Conservation (phyloP, 2,329 filamentous ascomycete genomes). For the Pseudogymnoascus pannorum region DNA sequence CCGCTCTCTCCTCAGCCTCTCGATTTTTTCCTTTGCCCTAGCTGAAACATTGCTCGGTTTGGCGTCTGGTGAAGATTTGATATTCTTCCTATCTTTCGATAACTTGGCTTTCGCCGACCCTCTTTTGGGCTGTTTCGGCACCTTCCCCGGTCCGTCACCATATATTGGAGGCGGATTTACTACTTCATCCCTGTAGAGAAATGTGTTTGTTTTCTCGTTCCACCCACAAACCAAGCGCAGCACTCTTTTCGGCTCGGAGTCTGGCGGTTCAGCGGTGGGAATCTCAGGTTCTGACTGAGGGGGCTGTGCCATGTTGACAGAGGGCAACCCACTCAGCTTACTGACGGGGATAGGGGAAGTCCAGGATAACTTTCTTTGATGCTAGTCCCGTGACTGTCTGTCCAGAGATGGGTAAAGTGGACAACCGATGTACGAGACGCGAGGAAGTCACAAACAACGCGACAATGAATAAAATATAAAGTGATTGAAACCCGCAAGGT, state of each 20-base stretch:
- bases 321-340: not conserved
- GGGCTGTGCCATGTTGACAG: conserved; percentile 7
- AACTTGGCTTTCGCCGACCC: not conserved
- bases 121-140: not conserved
- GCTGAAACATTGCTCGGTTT: not conserved
- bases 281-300: not conserved
- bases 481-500: not conserved
- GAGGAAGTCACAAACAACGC: not conserved
- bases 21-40: not conserved
- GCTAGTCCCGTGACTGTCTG: not conserved
- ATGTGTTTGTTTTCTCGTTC: not conserved
- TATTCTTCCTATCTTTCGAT: not conserved
- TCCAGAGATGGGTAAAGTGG: not conserved
- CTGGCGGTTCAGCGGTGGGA: not conserved
- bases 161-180: not conserved
- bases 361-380: conserved; percentile 1
- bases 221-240: not conserved
- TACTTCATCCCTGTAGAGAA: conserved; percentile 4
- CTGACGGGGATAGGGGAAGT: not conserved
- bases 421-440: not conserved
- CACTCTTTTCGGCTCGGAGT: not conserved
- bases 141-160: not conserved
- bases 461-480: not conserved
- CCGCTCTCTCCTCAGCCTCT: not conserved
- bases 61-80: not conserved